Conservation (phyloP, 2,329 filamentous ascomycete genomes). For the Tolypocladium guangdongense region DNA sequence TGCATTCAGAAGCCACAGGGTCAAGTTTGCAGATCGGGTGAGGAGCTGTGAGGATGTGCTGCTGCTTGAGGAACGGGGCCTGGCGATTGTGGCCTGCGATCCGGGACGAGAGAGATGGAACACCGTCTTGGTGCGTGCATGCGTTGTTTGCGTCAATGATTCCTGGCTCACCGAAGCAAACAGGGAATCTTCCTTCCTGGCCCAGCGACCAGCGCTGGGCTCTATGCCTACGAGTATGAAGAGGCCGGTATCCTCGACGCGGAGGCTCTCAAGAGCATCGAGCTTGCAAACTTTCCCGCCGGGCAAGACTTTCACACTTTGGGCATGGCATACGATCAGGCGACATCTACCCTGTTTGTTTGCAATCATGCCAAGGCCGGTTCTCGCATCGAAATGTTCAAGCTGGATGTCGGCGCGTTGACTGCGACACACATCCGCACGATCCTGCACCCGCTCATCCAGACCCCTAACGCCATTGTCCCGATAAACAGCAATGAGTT, state of each 20-base stretch:
- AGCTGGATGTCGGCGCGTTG: conserved; percentile 19
- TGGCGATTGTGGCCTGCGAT: conserved; percentile 28
- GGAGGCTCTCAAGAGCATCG: conserved; percentile 11
- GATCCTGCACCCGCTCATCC: conserved; percentile 26
- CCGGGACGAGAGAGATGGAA: conserved; percentile 28
- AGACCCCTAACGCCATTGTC: conserved; percentile 27
- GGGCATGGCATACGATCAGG: conserved; percentile 26
- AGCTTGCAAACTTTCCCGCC: conserved; percentile 12
- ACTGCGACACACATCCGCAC: conserved; percentile 24
- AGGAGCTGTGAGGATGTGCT: conserved; percentile 29
- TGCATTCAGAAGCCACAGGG: conserved; percentile 11
- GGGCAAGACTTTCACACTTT: conserved; percentile 27
- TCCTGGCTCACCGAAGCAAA: not conserved
- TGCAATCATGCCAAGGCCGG: conserved; percentile 24
- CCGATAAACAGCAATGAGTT: conserved; percentile 23
- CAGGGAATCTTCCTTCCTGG: conserved; percentile 14
- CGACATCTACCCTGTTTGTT: conserved; percentile 23
- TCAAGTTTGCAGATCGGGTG: conserved; percentile 26
- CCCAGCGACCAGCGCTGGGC: conserved; percentile 12
- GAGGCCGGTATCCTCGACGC: conserved; percentile 2
- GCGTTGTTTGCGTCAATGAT: too few relatives aligned
- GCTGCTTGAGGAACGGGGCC: conserved; percentile 20
- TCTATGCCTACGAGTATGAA: conserved; percentile 28
- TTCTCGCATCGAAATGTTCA: conserved; percentile 27
- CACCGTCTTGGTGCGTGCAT: conserved; percentile 25